A percentile compares a stretch with the other conserved stretches of the same genome.
phyloP scores from a whole-genome alignment of 306 rosid species.

The Begonia fuchsioides region DNA sequence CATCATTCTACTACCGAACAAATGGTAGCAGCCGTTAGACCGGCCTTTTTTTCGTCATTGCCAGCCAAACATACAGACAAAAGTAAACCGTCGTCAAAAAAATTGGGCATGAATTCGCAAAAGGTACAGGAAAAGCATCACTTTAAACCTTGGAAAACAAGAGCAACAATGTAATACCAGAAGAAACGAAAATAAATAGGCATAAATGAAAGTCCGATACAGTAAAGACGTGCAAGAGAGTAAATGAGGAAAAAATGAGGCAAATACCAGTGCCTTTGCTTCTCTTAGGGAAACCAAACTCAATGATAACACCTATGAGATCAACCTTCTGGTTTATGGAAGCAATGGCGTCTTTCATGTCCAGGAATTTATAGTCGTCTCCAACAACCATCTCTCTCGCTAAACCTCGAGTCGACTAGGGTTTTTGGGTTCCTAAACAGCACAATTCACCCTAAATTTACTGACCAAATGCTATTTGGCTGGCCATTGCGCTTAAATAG shows the following conservation, averaged over 20 bases:
- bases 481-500: too few species aligned
- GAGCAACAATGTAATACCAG: background rate
- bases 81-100: background rate
- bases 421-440: too few species aligned
- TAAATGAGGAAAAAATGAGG: too few species aligned
- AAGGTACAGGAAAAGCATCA: background rate
- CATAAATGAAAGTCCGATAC: background rate
- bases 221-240: background rate
- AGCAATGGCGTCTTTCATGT: slow-evolving; percentile 1
- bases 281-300: slow-evolving; percentile 27
- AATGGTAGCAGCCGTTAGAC: slow-evolving; percentile 61
- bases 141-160: background rate
- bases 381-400: background rate
- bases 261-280: slow-evolving; percentile 42
- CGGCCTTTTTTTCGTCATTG: slow-evolving; percentile 86
- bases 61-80: slow-evolving; percentile 16
- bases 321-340: background rate
- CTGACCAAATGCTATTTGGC: too few species aligned
- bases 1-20: slow-evolving; percentile 69
- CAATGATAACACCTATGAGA: slow-evolving; percentile 21
- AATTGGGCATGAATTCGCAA: background rate
- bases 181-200: background rate
- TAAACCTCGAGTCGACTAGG: too few species aligned
- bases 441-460: too few species aligned
- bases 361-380: background rate